Conservation (phyloP, 2,329 filamentous ascomycete genomes). For the Colletotrichum viniferum region DNA sequence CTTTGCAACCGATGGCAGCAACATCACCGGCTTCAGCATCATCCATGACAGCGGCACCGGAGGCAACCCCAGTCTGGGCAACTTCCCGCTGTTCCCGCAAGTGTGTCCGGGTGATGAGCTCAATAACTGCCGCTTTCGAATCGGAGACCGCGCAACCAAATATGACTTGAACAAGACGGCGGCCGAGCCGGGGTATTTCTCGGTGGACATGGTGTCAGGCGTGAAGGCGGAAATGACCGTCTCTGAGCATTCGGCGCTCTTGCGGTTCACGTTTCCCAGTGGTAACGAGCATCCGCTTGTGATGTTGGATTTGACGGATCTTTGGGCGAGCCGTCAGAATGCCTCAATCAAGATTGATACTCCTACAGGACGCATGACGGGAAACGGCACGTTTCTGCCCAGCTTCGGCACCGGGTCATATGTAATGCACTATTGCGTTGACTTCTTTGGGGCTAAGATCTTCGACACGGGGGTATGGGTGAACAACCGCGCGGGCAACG, state of each 20-base stretch:
- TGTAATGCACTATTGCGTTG: slow-evolving; percentile 62
- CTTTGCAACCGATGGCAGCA: slow-evolving; percentile 49
- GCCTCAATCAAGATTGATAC: slow-evolving; percentile 54
- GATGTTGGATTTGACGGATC: slow-evolving; percentile 64
- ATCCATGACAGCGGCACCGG: slow-evolving; percentile 45
- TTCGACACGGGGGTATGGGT: slow-evolving; percentile 42
- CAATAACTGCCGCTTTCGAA: slow-evolving; percentile 60
- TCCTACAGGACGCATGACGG: slow-evolving; percentile 57
- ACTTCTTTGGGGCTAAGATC: slow-evolving; percentile 53
- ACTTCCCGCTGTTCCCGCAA: slow-evolving; percentile 51
- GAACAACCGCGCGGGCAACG: slow-evolving; percentile 41
- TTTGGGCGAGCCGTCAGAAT: slow-evolving; percentile 45
- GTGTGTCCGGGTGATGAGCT: slow-evolving; percentile 50
- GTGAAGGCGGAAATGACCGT: slow-evolving; percentile 64
- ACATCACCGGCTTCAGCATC: slow-evolving; percentile 55
- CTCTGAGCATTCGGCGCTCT: slow-evolving; percentile 65
- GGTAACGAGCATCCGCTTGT: slow-evolving; percentile 50
- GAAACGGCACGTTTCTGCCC: slow-evolving; percentile 62
- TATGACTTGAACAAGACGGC: slow-evolving; percentile 43
- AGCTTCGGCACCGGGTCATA: slow-evolving; percentile 67
- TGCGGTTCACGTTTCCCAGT: slow-evolving; percentile 60
- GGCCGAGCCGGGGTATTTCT: slow-evolving; percentile 61
- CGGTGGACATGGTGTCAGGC: slow-evolving; percentile 56
- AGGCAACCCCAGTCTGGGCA: slow-evolving; percentile 40
- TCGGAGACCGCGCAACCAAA: slow-evolving; percentile 46